phyloP scores from a whole-genome alignment of 1,284 basidiomycete species.

The Malassezia arunalokei region DNA sequence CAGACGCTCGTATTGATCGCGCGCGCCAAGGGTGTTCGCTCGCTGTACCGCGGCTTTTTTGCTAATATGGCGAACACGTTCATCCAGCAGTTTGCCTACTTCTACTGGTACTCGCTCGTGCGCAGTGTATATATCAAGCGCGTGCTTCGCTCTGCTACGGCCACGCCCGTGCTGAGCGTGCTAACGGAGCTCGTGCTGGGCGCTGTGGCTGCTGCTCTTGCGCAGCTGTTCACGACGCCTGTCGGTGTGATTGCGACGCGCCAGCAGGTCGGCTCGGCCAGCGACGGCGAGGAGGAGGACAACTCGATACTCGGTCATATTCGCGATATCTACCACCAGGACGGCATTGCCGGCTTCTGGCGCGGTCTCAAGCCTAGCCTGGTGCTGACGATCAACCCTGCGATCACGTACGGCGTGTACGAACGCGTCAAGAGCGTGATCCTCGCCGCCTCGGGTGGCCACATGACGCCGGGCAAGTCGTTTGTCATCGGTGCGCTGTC shows the following conservation, averaged over 20 bases:
- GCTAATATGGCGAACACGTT: slow-evolving; percentile 99
- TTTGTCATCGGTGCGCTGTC: slow-evolving; percentile 84
- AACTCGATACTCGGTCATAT: slow-evolving; percentile 61
- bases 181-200: slow-evolving; percentile 59
- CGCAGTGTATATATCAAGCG: slow-evolving; percentile 57
- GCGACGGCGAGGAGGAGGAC: slow-evolving; percentile 49
- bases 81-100: slow-evolving; percentile 87
- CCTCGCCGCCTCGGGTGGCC: slow-evolving; percentile 52
- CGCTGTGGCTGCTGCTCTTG: slow-evolving; percentile 80
- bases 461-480: slow-evolving; percentile 64
- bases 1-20: slow-evolving; percentile 37
- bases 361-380: slow-evolving; percentile 80
- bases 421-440: slow-evolving; percentile 63
- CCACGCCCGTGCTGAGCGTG: slow-evolving; percentile 22
- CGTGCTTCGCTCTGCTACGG: slow-evolving; percentile 16
- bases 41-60: slow-evolving; percentile 81
- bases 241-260: slow-evolving; percentile 94
- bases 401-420: slow-evolving; percentile 93
- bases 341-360: slow-evolving; percentile 85
- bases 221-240: slow-evolving; percentile 96
- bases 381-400: slow-evolving; percentile 83
- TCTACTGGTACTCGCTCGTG: slow-evolving; percentile 94
- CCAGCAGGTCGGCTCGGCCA: slow-evolving; percentile 56
- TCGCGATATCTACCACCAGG: slow-evolving; percentile 76
- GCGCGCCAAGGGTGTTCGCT: slow-evolving; percentile 47